These are phyloP conservation scores for Tolypocladium tropicale DNA, from an alignment of 2,329 filamentous ascomycete genomes.

Conservation along the genomic window DNA sequence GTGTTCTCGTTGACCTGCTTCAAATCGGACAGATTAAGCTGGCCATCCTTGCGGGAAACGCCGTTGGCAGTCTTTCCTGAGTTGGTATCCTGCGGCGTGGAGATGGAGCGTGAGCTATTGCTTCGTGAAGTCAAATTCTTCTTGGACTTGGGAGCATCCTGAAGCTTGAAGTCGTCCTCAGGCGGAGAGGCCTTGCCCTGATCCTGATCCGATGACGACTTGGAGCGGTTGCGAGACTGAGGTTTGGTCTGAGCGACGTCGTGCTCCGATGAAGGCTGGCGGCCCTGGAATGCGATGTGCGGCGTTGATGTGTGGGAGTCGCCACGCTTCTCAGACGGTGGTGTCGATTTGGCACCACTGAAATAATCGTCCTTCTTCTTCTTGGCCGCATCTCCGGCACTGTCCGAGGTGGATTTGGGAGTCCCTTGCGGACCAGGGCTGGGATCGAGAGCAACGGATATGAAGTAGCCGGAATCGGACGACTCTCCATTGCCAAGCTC, in stretches of 20 bases:
- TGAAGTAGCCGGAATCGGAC: constrained; percentile 58
- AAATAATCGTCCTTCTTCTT: constrained; percentile 53
- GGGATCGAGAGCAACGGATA: constrained; percentile 65
- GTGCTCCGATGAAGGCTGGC: constrained; percentile 46
- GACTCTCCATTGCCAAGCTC: constrained; percentile 38
- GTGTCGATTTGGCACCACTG: constrained; percentile 28
- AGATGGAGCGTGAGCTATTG: constrained; percentile 31
- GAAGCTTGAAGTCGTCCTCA: constrained; percentile 57
- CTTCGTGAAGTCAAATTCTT: constrained; percentile 31
- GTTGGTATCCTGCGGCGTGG: constrained; percentile 22
- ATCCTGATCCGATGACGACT: constrained; percentile 18
- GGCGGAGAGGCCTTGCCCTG: constrained; percentile 15
- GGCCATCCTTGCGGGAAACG: constrained; percentile 13
- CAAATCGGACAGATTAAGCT: constrained; percentile 11
- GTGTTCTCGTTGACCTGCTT: constrained; percentile 26
- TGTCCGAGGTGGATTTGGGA: constrained; percentile 42
- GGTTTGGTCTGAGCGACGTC: constrained; percentile 43
- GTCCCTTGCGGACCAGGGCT: constrained; percentile 48
- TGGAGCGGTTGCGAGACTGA: constrained; percentile 37
- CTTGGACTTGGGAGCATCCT: constrained; percentile 66
- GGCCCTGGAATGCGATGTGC: constrained; percentile 81
- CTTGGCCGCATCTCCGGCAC: constrained; percentile 31
- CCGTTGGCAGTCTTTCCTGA: constrained; percentile 25
- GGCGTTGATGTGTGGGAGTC: constrained; percentile 55
- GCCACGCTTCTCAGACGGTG: constrained; percentile 31